A percentile compares a stretch with the other conserved stretches of the same genome.
These are phyloP conservation scores for Sporisorium exsertum DNA, from an alignment of 1,284 basidiomycete genomes.

Conservation along the genomic window DNA sequence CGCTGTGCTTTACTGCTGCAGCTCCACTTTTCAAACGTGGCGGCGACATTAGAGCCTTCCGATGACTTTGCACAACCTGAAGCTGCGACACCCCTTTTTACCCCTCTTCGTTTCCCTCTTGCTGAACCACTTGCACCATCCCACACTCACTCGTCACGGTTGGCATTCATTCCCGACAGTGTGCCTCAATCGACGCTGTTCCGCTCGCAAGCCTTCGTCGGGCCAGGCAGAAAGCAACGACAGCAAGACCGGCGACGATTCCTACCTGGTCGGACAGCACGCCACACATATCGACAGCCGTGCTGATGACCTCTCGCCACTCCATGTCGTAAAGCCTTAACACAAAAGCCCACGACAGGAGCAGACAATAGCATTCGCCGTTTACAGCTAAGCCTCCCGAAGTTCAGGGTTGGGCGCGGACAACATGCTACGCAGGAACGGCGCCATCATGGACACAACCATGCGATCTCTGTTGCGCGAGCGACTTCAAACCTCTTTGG, in stretches of 20 bases:
- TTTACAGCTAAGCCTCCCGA: neutral
- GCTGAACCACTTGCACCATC: neutral
- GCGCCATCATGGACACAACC: constrained; percentile 29
- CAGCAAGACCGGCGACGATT: neutral
- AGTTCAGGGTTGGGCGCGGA: neutral
- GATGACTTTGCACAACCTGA: neutral
- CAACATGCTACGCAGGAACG: constrained; percentile 18
- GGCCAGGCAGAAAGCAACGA: neutral
- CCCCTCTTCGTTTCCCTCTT: neutral
- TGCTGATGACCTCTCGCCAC: neutral
- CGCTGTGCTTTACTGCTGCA: neutral
- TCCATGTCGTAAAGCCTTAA: constrained; percentile 4
- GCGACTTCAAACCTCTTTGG: constrained; percentile 38
- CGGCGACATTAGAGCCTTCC: neutral
- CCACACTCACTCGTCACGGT: neutral
- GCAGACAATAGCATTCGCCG: neutral
- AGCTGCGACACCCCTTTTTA: neutral
- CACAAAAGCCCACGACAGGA: neutral
- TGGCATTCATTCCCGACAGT: neutral
- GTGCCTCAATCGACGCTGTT: neutral
- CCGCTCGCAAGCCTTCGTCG: neutral
- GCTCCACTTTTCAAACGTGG: constrained; percentile 13
- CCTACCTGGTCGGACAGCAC: neutral
- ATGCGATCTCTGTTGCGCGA: constrained; percentile 33
- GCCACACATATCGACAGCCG: neutral